These are phyloP conservation scores for Salix koriyanagi DNA, from an alignment of 345 rosid species.

Conservation along the genomic window DNA sequence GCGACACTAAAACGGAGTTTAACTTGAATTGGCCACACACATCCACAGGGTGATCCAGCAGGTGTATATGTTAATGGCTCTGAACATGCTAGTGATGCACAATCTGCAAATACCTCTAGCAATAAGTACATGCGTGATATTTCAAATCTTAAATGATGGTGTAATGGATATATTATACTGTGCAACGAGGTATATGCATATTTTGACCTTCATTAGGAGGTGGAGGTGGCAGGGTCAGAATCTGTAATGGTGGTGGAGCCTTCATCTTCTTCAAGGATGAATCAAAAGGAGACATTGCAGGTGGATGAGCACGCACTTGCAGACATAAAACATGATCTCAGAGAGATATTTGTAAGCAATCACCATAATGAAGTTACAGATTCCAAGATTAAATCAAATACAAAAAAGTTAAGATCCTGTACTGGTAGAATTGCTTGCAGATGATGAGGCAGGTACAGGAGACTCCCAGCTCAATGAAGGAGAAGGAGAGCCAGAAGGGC, in stretches of 20 bases:
- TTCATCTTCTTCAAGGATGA: constrained; percentile 37
- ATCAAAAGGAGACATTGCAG: constrained; percentile 39
- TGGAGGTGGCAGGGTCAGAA: constrained; percentile 53
- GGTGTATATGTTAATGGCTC: constrained; percentile 61
- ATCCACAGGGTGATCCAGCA: constrained; percentile 53
- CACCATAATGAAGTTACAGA: constrained; percentile 3
- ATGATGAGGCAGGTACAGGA: constrained; percentile 34
- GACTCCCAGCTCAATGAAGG: constrained; percentile 27
- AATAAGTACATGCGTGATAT: neutral
- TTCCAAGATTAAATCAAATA: constrained; percentile 7
- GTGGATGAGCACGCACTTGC: constrained; percentile 35
- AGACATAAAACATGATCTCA: constrained; percentile 12
- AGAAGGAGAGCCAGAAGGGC: constrained; percentile 31
- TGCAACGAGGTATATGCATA: neutral
- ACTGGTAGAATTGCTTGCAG: constrained; percentile 29
- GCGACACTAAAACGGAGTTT: constrained; percentile 49
- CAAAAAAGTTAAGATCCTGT: constrained; percentile 17
- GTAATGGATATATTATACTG: neutral
- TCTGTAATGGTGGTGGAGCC: constrained; percentile 39
- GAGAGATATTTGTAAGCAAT: constrained; percentile 4
- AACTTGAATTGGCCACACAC: constrained; percentile 69
- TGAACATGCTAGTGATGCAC: constrained; percentile 44
- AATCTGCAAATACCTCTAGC: constrained; percentile 37
- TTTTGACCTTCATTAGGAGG: constrained; percentile 57
- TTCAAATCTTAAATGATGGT: neutral